Percentiles rank a stretch among this genome's conserved stretches.
Conservation (phyloP, 345 rosid genomes). For the Limnanthes douglasii region DNA sequence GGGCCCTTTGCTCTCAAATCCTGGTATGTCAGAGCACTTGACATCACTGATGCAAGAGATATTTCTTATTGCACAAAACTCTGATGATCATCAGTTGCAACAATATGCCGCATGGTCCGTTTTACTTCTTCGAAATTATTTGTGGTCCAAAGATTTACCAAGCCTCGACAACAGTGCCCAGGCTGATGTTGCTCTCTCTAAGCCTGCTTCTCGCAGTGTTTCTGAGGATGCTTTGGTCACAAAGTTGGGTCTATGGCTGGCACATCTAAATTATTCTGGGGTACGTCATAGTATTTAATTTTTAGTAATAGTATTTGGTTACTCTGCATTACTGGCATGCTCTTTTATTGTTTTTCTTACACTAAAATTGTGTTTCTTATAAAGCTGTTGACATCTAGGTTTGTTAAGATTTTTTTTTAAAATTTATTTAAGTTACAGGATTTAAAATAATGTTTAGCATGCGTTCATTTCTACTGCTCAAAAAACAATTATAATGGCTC, state of each 20-base stretch:
- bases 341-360: no score
- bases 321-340: no score
- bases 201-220: conserved; percentile 34
- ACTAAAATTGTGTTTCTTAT: no score
- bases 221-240: conserved; percentile 47
- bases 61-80: conserved; percentile 66
- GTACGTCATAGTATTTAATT: no score
- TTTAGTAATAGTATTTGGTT: no score
- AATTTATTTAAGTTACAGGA: no score
- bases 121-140: conserved; percentile 48
- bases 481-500: no score
- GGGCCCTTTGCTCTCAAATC: conserved; percentile 45
- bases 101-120: conserved; percentile 81
- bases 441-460: no score
- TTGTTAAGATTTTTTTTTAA: no score
- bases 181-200: conserved; percentile 19
- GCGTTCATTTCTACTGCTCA: no score
- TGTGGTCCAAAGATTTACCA: conserved; percentile 39
- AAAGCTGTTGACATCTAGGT: no score
- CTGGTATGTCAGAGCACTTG: conserved; percentile 33
- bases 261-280: conserved; percentile 25
- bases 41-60: conserved; percentile 64
- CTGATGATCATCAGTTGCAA: conserved; percentile 53
- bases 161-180: conserved; percentile 13
- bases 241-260: conserved; percentile 55